Base-by-base conservation (phyloP, 352 stramenopile genomes). In the Aphanomyces invadans region DNA sequence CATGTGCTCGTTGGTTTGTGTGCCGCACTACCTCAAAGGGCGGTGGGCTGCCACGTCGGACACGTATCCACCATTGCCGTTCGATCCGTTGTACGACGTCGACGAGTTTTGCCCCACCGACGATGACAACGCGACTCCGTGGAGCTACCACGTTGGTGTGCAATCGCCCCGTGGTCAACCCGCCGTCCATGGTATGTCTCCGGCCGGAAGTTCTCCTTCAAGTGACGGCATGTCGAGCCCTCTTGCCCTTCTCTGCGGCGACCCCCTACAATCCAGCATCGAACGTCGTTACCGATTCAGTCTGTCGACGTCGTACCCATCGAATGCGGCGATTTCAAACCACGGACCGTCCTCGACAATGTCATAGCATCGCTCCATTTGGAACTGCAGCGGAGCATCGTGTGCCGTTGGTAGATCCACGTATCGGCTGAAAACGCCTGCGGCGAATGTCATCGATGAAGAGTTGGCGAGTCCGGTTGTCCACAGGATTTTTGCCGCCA, bases 71-170 rank as follows among this genome's bases (percentile, higher is more conserved):
- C 44, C 12, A 52, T 23, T 25, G 4, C 44, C 44, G 49, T 39
- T 15, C 19, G 49, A 19, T 26, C 25, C 15, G 21, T 7, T n/a
- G 9, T 9, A 32, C 19, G 25, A n/a, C 19, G 19, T 32, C 17
- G 49, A 57, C 25, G 49, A 57, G 21, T 38, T 57, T 12, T 57
- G 36, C 29, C 49, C 49, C 12, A 57, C 4, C 12, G 49, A 57
- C 23, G 49, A 57, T 26, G 36, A 42, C 7, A 26, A 33, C 49
- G 25, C 29, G 25, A 38, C 29, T n/a, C 49, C 49, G 49, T 57
- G 49, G 49, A 33, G 49, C 25, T 52, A 26, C 23, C 19, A 57
- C 29, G 17, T 36, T n/a, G 21, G 5, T n/a, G 29, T 21, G n/a
- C 49, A 17, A 21, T 29, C 19, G 28, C 9, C 21, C 11, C 15